These are phyloP conservation scores for Penicillium sp. DNA, from an alignment of 2,329 filamentous ascomycete genomes.

Conservation along the genomic window DNA sequence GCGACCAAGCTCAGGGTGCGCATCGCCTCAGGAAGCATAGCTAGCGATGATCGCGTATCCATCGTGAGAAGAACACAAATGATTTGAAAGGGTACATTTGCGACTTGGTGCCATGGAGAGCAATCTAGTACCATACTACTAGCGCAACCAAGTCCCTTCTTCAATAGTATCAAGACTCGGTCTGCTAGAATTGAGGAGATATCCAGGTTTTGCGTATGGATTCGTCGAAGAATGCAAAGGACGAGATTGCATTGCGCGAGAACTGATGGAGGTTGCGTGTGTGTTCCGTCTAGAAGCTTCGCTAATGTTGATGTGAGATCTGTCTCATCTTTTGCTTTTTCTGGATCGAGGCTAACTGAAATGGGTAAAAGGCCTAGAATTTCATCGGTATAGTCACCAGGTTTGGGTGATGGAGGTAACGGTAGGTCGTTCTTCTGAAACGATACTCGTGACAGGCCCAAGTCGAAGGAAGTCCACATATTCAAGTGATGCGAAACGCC, in stretches of 20 bases:
- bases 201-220: conserved; percentile 51
- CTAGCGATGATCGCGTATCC: conserved; percentile 51
- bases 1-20: conserved; percentile 45
- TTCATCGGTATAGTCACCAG: conserved; percentile 52
- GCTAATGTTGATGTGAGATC: conserved; percentile 47
- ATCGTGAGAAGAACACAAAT: conserved; percentile 57
- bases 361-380: conserved; percentile 53
- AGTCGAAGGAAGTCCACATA: conserved; percentile 59
- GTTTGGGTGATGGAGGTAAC: conserved; percentile 36
- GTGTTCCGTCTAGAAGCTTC: conserved; percentile 38
- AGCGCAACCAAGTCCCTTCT: conserved; percentile 48
- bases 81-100: conserved; percentile 60
- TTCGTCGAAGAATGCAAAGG: conserved; percentile 55
- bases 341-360: conserved; percentile 55
- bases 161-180: conserved; percentile 47
- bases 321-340: conserved; percentile 39
- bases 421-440: conserved; percentile 41
- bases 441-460: conserved; percentile 54
- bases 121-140: conserved; percentile 45
- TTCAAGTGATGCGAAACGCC: conserved; percentile 59
- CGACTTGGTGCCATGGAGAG: conserved; percentile 59
- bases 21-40: conserved; percentile 54
- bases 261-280: conserved; percentile 47
- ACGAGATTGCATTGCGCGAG: conserved; percentile 56
- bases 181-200: conserved; percentile 44